Conservation (phyloP, 2,329 filamentous ascomycete genomes). For the Laburnicola sp. region DNA sequence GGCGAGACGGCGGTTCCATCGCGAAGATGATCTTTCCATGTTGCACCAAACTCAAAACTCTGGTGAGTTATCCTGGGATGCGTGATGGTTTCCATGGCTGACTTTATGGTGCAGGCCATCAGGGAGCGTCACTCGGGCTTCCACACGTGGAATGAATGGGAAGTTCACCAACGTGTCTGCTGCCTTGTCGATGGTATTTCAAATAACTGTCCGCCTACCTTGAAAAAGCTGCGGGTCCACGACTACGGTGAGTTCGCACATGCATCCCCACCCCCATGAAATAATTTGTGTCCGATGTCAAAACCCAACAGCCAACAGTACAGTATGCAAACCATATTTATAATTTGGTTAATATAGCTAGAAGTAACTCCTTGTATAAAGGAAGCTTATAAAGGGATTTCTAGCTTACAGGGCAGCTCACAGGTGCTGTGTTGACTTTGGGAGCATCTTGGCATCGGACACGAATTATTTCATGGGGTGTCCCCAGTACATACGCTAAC, state of each 20-base stretch:
- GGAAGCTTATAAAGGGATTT: no score
- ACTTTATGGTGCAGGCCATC: slow-evolving; percentile 20
- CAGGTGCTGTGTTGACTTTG: no score
- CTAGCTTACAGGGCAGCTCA: no score
- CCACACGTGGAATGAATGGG: slow-evolving; percentile 44
- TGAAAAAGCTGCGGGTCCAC: slow-evolving; percentile 40
- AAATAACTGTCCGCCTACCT: slow-evolving; percentile 33
- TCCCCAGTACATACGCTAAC: not conserved
- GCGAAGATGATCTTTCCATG: slow-evolving; percentile 39
- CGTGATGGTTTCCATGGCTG: no score
- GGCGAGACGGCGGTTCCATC: slow-evolving; percentile 39
- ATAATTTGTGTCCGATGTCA: no score
- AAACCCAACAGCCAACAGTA: no score
- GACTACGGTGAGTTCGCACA: slow-evolving; percentile 25
- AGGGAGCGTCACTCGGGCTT: slow-evolving; percentile 40
- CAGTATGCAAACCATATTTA: no score
- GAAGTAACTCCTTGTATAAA: no score
- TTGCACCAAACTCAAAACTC: slow-evolving; percentile 36
- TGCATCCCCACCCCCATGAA: no score
- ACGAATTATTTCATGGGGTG: no score
- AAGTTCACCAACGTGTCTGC: slow-evolving; percentile 44
- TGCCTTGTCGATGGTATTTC: slow-evolving; percentile 40
- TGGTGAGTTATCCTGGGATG: slow-evolving; percentile 8
- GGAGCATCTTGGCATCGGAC: no score
- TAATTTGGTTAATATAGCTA: no score